These are phyloP conservation scores for Adansonia digitata DNA, from an alignment of 345 rosid genomes.

Conservation along the genomic window DNA sequence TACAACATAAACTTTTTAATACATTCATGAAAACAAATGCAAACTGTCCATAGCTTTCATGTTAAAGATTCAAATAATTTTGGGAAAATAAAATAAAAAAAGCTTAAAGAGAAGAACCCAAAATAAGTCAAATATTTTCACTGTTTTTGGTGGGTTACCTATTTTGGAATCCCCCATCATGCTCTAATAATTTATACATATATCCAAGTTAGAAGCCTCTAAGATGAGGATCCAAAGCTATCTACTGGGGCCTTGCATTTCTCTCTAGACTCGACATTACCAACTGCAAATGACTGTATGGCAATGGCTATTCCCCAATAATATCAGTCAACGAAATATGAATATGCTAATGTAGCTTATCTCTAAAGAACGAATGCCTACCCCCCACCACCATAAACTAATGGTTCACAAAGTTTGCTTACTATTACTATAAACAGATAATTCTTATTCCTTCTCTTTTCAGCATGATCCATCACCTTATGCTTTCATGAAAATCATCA, in stretches of 20 bases:
- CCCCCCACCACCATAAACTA: not conserved
- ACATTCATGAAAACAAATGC: not conserved
- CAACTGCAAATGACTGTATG: too few species aligned
- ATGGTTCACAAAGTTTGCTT: not conserved
- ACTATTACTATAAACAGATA: not conserved
- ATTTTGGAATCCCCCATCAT: not conserved
- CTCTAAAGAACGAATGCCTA: not conserved
- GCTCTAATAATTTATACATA: not conserved
- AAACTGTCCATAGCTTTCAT: not conserved
- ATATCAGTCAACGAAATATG: not conserved
- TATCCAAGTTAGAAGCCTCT: conserved; percentile 1
- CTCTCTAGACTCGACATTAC: not conserved
- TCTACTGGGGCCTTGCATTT: not conserved
- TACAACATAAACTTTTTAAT: not conserved
- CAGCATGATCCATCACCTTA: not conserved
- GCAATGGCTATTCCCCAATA: not conserved
- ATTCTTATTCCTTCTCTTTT: not conserved
- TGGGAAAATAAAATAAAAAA: too few species aligned
- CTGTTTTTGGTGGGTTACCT: not conserved
- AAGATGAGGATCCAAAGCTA: conserved; percentile 1
- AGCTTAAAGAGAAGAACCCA: not conserved
- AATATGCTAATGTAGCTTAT: not conserved
- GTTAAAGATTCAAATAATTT: not conserved
- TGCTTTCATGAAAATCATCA: not conserved
- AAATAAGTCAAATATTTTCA: not conserved